Evolutionary conservation across 345 rosid species (phyloP), one percentile per base, ranked within the genome.

Genomic region (Stellera chamaejasme): DNA sequence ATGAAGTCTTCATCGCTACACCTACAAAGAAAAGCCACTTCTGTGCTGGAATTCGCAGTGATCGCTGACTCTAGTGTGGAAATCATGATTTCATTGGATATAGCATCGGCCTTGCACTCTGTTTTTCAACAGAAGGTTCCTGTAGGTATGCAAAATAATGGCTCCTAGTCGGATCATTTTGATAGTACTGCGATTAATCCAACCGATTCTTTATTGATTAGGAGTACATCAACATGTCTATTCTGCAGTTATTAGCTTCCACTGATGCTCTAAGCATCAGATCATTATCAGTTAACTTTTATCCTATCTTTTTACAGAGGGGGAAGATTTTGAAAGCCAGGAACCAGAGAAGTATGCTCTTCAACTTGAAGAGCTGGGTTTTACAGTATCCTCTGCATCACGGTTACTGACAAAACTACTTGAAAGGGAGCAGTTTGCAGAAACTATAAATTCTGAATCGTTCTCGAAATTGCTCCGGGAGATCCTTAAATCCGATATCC

Each of bases 381-480:
- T 80, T 25, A 70, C 85, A 25, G 56, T 84, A 50, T 77, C 92
- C 11, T 73, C 95, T 4, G 93, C 84, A 67, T 83, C 88, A 15
- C 85, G 80, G 54, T 71, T 92, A 59, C 81, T 92, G 11, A 75
- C 84, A 3, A 85, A 77, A 67, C 91, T 92, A 50, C 88, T 88
- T 0, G 87, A 85, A 62, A 75, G 80, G 0, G 71, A 79, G 56
- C 73, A 76, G 25, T 92, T 92, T 58, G 65, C 73, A 57, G 42
- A 59, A 52, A 68, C 64, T 10, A 48, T 77, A 50, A 61, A 76
- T 55, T 25, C 76, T 2, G 5, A 59, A 26, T 75, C 48, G 60
- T 74, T 79, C 63, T 72, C 68, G 6, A 45, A 56, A 55, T 25
- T 65, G 63, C 83, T 84, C 6, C 76, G 85, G 13, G 44, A 69